Percentiles rank a stretch among this genome's conserved stretches.
Conservation (phyloP, 148 eudicot genomes). For the Spergularia bocconei region DNA sequence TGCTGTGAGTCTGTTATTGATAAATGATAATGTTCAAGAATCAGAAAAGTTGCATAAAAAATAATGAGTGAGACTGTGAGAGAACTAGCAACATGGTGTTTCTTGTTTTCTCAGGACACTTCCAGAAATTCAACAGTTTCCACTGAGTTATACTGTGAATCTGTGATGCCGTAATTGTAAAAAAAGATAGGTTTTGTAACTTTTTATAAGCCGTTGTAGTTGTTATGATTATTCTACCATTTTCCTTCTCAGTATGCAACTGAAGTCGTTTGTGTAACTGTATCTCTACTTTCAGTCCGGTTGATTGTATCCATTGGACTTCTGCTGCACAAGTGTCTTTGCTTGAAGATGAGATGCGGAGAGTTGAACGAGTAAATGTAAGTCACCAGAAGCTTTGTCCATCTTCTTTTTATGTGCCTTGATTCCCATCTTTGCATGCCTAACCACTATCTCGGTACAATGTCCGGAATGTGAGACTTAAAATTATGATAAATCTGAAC, state of each 20-base stretch:
- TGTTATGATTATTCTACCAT: too few relatives aligned
- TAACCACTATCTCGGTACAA: too few relatives aligned
- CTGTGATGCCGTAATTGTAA: background rate
- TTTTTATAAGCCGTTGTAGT: too few relatives aligned
- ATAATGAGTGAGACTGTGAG: too few relatives aligned
- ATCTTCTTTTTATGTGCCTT: background rate
- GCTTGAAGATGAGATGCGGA: constrained; percentile 99
- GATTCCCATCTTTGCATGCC: too few relatives aligned
- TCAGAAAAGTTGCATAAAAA: too few relatives aligned
- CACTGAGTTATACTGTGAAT: background rate
- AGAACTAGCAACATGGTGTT: too few relatives aligned
- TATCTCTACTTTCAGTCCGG: constrained; percentile 62
- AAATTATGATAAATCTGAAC: too few relatives aligned
- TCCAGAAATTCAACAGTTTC: background rate
- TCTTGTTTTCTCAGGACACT: background rate
- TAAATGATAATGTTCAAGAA: too few relatives aligned
- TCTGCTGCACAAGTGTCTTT: constrained; percentile 89
- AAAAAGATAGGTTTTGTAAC: background rate
- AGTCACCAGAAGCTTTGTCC: constrained; percentile 18
- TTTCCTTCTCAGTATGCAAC: too few relatives aligned
- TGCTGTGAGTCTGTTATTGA: too few relatives aligned
- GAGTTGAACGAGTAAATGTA: constrained; percentile 96
- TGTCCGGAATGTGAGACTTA: too few relatives aligned
- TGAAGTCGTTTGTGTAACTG: background rate
- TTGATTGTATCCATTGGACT: constrained; percentile 97